Evolutionary conservation across 768 basidiomycete genomes (phyloP), one percentile per base, ranked within the genome.

Genomic region (Rhizopogon vulgaris): DNA sequence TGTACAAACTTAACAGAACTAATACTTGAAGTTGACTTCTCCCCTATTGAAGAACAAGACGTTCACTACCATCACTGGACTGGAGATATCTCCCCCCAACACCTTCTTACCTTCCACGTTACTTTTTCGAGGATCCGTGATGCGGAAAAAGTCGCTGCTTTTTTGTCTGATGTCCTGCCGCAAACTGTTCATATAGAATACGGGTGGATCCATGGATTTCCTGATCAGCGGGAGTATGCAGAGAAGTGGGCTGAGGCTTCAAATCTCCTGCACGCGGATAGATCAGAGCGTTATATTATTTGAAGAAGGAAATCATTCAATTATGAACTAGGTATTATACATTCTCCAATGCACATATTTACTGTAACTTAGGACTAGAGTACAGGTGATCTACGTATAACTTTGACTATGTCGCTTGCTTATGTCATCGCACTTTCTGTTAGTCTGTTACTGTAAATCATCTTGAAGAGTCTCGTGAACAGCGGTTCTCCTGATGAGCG

Each of bases 401-500:
- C 22, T 1, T 22, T 3, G 3, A 22, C 22, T 22, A 22, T 22
- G 22, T 46, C 30, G 17, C 4, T 10, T 46, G 18, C 7, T 46
- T 46, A 46, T 32, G 45, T 46, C 30, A 46, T 46, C 9, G 4
- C 8, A 5, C 45, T 4, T 34, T 10, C 3, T 15, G 30, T 18
- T 32, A 18, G 12, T 12, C 18, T 18, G 17, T 45, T 28, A 6
- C 28, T 41, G 7, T 8, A 25, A 11, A 6, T 40, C 12, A 5
- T 25, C 24, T 12, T 45, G 43, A 22, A 43, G 6, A 45, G 12
- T 28, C 28, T 28, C 28, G 28, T 34, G 32, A 41, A 46, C 22
- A 47, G 24, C 32, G 4, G 32, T 34, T 15, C 30, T 46, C 14
- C 14, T 9, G 50, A 91, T 91, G 88, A 84, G 83, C 63, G 81